Evolutionary conservation across 2,329 filamentous ascomycete species (phyloP), one percentile per base, ranked within the genome.

Genomic region (Monosporascus cannonballus): DNA sequence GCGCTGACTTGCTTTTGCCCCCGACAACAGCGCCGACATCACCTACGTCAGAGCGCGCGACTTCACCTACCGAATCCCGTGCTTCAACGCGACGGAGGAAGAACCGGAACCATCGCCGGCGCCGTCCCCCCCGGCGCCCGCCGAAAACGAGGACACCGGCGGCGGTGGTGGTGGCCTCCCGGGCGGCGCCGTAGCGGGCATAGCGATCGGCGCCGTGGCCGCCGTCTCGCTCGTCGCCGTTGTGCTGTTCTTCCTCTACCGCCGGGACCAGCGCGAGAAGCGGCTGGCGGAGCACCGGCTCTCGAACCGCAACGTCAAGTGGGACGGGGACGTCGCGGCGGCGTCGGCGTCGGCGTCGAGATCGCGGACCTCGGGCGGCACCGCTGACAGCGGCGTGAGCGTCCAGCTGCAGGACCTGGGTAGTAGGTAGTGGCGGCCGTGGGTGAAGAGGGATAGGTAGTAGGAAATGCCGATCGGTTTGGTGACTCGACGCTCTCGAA

Each of bases 81-180:
- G 74, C 67, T 76, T 76, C 69, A 76, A 76, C 61, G 64, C 67
- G 49, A 75, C 73, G n/a, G 55, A 61, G 38, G 38, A 41, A 18
- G 38, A 46, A 11, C 42, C 42, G 14, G 42, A 46, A 46, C 20
- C 42, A 6, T 25, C 42, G 42, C 42, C 42, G 14, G n/a, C 42
- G n/a, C 11, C 42, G 22, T 30, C 42, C 20, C 30, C 42, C 20
- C 25, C 42, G 20, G 24, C 14, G 22, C 42, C 42, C 11, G 24
- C 22, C 14, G 42, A 18, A 14, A 30, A 15, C 24, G 24, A 27
- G 14, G 25, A 20, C 8, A 8, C 11, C 20, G 22, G 15, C 6
- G n/a, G n/a, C 25, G 24, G 14, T 17, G 11, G 20, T 41, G 42
- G 34, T 4, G 39, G 39, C 17, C 49, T 51, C 15, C 37, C 49